Evolutionary conservation across 169 alveolate genomes (phyloP).

Genomic region (Plasmodium yoelii): DNA sequence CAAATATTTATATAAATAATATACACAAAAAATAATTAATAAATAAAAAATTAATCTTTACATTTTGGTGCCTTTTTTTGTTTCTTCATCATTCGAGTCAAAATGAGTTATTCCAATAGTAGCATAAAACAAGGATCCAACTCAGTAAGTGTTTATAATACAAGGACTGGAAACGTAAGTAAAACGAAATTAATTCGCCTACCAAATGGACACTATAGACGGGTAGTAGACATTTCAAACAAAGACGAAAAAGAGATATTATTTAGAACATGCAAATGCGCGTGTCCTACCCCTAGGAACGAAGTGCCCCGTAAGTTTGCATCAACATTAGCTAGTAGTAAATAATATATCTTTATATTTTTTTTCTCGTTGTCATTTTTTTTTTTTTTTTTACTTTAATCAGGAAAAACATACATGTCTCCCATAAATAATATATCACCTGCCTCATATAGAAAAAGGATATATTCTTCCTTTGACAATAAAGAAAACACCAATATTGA

Average conservation of each 20-base stretch:
- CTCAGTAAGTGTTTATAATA: neutral
- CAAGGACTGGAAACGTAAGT: conserved; percentile 9
- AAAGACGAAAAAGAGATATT: conserved; percentile 16
- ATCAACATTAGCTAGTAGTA: neutral
- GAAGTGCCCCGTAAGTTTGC: conserved; percentile 13
- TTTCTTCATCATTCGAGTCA: neutral
- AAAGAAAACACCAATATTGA: no score
- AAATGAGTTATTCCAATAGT: neutral
- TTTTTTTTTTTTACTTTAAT: neutral
- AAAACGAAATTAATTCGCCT: conserved; percentile 31
- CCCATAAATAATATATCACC: no score
- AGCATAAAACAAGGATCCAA: neutral
- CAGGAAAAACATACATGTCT: no score
- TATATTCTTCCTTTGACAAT: no score
- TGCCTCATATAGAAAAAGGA: no score
- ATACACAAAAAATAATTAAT: conserved; percentile 4
- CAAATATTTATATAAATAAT: neutral
- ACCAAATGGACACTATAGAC: conserved; percentile 60
- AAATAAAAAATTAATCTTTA: conserved; percentile 3
- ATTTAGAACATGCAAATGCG: conserved; percentile 11
- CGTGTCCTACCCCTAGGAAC: conserved; percentile 8
- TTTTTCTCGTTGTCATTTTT: neutral
- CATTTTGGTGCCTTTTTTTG: neutral
- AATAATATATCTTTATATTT: neutral
- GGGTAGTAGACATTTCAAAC: conserved; percentile 38